Conservation (phyloP, 2,329 filamentous ascomycete genomes). For the Geosmithia morbida region DNA sequence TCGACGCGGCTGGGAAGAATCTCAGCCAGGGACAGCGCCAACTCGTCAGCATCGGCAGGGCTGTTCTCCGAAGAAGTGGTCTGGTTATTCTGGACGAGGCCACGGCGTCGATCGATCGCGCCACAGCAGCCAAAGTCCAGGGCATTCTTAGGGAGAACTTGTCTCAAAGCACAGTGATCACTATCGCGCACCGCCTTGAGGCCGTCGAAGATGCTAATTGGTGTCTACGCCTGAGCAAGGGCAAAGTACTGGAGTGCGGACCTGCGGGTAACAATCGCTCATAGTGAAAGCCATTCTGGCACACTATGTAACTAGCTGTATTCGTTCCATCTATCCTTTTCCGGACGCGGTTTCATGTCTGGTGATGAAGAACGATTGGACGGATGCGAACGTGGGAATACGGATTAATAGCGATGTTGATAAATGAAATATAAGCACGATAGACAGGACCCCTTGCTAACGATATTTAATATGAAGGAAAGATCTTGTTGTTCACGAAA, state of each 20-base stretch:
- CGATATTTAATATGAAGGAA: no score
- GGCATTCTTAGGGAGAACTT: conserved; percentile 41
- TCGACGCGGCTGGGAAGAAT: conserved; percentile 47
- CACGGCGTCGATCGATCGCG: conserved; percentile 46
- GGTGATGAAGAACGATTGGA: no score
- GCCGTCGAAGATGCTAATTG: conserved; percentile 45
- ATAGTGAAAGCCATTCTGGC: no score
- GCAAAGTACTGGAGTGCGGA: conserved; percentile 33
- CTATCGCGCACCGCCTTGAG: conserved; percentile 50
- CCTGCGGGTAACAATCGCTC: conserved; percentile 11
- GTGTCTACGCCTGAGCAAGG: conserved; percentile 36
- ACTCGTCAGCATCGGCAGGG: conserved; percentile 44
- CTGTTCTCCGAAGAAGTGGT: conserved; percentile 43
- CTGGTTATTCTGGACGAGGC: conserved; percentile 51
- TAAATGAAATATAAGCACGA: no score
- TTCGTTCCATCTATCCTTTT: no score
- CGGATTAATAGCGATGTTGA: no score
- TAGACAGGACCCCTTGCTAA: no score
- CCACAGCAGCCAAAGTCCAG: conserved; percentile 44
- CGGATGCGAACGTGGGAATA: no score
- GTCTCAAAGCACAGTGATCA: conserved; percentile 42
- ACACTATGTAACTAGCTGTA: no score
- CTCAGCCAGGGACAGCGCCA: conserved; percentile 49
- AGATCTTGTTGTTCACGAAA: not conserved
- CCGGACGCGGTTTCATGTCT: no score